A percentile compares a stretch with the other conserved stretches of the same genome.
phyloP scores from a whole-genome alignment of 768 basidiomycete genomes.

The Porpolomopsis calyptriformis region DNA sequence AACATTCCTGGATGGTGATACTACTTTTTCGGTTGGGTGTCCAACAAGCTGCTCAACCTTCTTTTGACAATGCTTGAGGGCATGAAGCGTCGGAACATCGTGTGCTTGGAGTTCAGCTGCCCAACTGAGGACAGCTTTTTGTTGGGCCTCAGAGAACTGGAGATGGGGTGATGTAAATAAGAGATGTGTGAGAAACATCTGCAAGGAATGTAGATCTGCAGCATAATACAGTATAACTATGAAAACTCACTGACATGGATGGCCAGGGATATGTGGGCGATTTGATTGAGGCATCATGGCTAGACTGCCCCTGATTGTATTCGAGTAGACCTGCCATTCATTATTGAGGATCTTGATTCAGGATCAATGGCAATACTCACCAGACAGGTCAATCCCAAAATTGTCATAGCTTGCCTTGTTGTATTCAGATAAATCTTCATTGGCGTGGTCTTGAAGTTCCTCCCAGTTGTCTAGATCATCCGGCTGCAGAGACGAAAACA shows the following conservation, averaged over 20 bases:
- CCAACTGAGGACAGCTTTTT: constrained; percentile 19
- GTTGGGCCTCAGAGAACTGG: constrained; percentile 20
- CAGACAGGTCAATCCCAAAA: neutral
- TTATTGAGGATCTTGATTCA: neutral
- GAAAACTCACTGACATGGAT: constrained; percentile 3
- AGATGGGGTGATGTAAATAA: constrained; percentile 23
- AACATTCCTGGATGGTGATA: constrained; percentile 13
- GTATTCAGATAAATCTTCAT: neutral
- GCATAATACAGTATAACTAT: neutral
- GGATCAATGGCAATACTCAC: neutral
- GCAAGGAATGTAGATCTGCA: neutral
- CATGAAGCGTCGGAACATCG: constrained; percentile 18
- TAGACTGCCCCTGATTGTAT: neutral
- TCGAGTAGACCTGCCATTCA: neutral
- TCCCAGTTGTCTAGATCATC: neutral
- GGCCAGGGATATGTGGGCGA: constrained; percentile 8
- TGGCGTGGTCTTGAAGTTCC: neutral
- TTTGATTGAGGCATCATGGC: neutral
- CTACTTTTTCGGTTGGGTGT: constrained; percentile 14
- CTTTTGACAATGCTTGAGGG: constrained; percentile 13
- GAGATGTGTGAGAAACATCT: constrained; percentile 20
- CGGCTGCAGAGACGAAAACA: neutral
- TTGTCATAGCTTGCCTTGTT: neutral
- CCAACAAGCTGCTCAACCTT: constrained; percentile 13
- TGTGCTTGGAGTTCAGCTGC: constrained; percentile 19